Conservation (phyloP, 768 basidiomycete genomes). For the Lactarius sp. region DNA sequence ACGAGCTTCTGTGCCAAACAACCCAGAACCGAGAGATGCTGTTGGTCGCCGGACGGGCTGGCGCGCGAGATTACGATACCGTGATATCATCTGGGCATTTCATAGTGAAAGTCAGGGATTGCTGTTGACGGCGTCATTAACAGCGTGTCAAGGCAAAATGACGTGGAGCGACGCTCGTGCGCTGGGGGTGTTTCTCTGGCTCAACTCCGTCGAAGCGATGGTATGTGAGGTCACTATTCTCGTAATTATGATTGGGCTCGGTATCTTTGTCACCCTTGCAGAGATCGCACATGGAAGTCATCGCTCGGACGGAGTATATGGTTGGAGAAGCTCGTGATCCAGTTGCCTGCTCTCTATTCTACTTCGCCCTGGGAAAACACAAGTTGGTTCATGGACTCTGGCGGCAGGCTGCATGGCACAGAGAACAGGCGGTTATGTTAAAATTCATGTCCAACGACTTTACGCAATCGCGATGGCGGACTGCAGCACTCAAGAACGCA, state of each 20-base stretch:
- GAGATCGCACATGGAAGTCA: conserved; percentile 77
- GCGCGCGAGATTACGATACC: conserved; percentile 77
- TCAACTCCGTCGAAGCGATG: conserved; percentile 71
- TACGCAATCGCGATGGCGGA: conserved; percentile 74
- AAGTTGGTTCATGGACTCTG: conserved; percentile 93
- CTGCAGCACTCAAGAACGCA: conserved; percentile 94
- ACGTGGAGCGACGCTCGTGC: conserved; percentile 84
- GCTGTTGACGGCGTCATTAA: conserved; percentile 61
- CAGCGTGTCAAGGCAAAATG: conserved; percentile 81
- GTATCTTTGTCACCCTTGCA: conserved; percentile 31
- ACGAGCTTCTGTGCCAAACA: conserved; percentile 48
- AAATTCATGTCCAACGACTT: conserved; percentile 94
- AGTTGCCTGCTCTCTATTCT: conserved; percentile 81
- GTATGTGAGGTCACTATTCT: conserved; percentile 41
- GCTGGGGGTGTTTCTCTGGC: conserved; percentile 84
- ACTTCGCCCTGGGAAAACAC: conserved; percentile 90
- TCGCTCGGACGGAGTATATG: conserved; percentile 94
- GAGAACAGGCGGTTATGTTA: conserved; percentile 83
- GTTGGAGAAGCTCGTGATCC: conserved; percentile 84
- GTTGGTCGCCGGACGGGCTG: conserved; percentile 48
- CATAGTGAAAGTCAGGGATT: conserved; percentile 93
- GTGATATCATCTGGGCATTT: conserved; percentile 97
- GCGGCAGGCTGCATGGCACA: conserved; percentile 93
- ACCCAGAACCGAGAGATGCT: conserved; percentile 41
- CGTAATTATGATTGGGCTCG: not conserved